Base-by-base conservation (phyloP, 371 early-diverging fungal genomes). In the Enterospora canceri region DNA sequence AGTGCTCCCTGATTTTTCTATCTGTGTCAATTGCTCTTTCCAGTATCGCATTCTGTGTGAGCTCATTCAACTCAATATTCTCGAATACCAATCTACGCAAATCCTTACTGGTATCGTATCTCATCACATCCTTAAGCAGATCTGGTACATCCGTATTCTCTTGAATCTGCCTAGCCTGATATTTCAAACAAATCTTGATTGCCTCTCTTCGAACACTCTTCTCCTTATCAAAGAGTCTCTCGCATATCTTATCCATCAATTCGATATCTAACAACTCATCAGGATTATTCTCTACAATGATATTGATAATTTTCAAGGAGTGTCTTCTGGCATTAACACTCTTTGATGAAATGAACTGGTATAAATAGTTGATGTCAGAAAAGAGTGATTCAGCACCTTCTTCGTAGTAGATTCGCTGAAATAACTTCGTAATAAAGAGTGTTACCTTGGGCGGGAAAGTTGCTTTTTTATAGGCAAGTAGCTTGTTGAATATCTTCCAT, bases 181-280 rank as follows among this genome's bases (percentile, higher is more conserved):
- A 68, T 3, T 16, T 33, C 12, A 18, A 18, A 0, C 75, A 59
- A 18, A 72, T 33, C 34, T 46, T 50, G 30, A 72, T 26, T n/a
- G 76, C 60, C 56, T 71, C 70, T 62, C 54, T 75, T 60, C 76
- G 58, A 23, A 75, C 67, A n/a, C 29, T n/a, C 26, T 28, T 59
- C 24, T 75, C 76, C 33, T 65, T 71, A 64, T 75, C 76, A 66
- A 75, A 75, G 15, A 75, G 18, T 31, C 58, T 64, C 57, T 75
- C 72, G 1, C 54, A 24, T 23, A 75, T 50, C 53, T 72, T 71
- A 31, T 24, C 15, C 19, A 75, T 28, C 40, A 56, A 26, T 23
- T 34, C 68, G 24, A 47, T 21, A 29, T 34, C 59, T 31, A 50
- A 26, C 26, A 19, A 16, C 12, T 34, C 31, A 29, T 56, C 34